Evolutionary conservation across 352 stramenopile species (phyloP), one percentile per base, ranked within the genome.

Genomic region (Sclerospora graminicola): DNA sequence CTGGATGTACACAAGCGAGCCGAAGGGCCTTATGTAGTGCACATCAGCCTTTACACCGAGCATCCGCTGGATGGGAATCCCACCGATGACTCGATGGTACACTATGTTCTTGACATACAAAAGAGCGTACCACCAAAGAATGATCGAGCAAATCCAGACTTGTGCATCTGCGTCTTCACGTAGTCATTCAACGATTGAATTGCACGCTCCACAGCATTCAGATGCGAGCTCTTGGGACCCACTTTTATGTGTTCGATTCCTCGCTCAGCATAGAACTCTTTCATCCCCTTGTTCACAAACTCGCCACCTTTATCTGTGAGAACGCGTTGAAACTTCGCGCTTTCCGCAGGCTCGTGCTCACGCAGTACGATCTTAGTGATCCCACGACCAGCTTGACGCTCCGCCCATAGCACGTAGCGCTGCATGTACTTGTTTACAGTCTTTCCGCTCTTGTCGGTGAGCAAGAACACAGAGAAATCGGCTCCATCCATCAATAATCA

Each of bases 41-140:
- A 45, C 19, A 8, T 52, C 45, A 11, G 19, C 19, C 5, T 52
- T 46, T 5, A 31, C 27, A 6, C 44, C 28, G n/a, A 40, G 43
- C 29, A 45, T 45, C 11, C 8, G n/a, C 13, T 48, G 24, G 24
- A 44, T 34, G 0, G 47, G 39, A 15, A 54, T 35, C 5, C 31
- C 32, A 19, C 41, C 34, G 2, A 33, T 15, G 1, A 18, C 18
- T 21, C 38, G 43, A 9, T 19, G 7, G 45, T 45, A 45, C 0
- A 47, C 37, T 10, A 30, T 24, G 16, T 30, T 53, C 8, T 53
- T 46, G 23, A 43, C 30, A 13, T 47, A 47, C 29, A 30, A 30
- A 4, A 53, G 15, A 16, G 37, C 45, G 33, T 53, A 41, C 15
- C 15, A 32, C 45, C 37, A 53, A 26, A 53, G n/a, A n/a, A 46